These are phyloP conservation scores for Stemphylium beticola DNA, from an alignment of 2,329 filamentous ascomycete species.

Conservation along the genomic window DNA sequence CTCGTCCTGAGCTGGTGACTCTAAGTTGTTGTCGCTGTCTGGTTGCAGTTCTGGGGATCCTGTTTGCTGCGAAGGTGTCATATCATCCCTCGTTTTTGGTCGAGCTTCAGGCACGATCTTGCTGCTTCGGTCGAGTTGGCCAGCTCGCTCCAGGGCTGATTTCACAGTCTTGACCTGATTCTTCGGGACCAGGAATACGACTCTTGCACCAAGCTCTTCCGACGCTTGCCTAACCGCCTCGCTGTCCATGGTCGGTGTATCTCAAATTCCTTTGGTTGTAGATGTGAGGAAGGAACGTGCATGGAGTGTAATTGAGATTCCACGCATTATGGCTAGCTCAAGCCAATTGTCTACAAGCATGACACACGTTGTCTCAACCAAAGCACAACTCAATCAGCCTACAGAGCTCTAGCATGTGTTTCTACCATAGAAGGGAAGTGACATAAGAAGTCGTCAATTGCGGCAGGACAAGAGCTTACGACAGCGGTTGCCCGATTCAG, in stretches of 20 bases:
- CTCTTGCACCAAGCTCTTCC: neutral
- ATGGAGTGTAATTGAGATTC: neutral
- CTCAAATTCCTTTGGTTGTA: neutral
- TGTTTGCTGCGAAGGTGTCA: too few species aligned
- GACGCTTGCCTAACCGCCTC: neutral
- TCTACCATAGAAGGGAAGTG: neutral
- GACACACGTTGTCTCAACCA: neutral
- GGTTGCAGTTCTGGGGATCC: too few species aligned
- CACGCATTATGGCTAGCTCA: conserved; percentile 1
- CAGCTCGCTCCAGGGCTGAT: conserved; percentile 40
- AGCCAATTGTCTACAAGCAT: neutral
- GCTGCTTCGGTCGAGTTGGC: conserved; percentile 32
- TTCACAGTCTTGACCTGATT: conserved; percentile 50
- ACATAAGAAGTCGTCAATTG: neutral
- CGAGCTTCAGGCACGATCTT: conserved; percentile 35
- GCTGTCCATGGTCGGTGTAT: neutral
- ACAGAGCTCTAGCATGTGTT: neutral
- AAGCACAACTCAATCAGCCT: too few species aligned
- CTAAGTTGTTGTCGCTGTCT: too few species aligned
- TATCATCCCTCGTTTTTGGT: too few species aligned
- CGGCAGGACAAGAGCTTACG: neutral
- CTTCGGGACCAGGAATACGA: conserved; percentile 38
- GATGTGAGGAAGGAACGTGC: neutral
- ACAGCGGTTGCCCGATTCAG: conserved; percentile 3
- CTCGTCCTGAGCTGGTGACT: neutral